Conservation (phyloP, 2,329 filamentous ascomycete species). For the Macroventuria anomochaeta region DNA sequence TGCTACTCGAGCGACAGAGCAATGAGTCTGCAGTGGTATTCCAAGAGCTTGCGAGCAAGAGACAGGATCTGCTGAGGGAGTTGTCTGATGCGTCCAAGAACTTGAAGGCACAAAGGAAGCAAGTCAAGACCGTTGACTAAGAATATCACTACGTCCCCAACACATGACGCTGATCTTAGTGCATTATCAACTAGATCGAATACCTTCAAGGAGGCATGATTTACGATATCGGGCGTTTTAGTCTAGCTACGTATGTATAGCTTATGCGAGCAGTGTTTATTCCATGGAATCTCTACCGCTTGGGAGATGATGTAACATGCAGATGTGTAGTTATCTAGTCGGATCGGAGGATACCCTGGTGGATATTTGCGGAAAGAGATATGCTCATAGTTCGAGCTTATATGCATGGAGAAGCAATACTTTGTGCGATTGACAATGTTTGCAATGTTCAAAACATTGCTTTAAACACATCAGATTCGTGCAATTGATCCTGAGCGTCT, state of each 20-base stretch:
- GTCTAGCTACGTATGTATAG: neutral
- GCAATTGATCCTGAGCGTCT: no score
- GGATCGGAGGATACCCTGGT: neutral
- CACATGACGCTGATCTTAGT: no score
- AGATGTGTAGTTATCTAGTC: neutral
- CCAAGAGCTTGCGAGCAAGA: conserved; percentile 32
- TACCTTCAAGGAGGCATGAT: no score
- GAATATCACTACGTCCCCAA: no score
- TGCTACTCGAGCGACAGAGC: conserved; percentile 51
- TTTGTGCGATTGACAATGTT: no score
- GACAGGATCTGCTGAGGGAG: conserved; percentile 26
- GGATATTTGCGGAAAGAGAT: no score
- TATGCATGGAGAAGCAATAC: no score
- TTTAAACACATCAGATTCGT: no score
- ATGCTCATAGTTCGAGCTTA: no score
- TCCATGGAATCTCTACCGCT: neutral
- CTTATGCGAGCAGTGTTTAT: neutral
- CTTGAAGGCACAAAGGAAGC: conserved; percentile 18
- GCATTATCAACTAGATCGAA: no score
- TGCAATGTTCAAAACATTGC: no score
- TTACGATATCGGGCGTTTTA: no score
- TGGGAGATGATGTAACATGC: neutral
- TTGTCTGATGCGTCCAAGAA: conserved; percentile 19
- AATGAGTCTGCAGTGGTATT: conserved; percentile 43
- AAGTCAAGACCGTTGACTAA: neutral